Evolutionary conservation across 192 early-diverging fungal species (phyloP).

Genomic region (Gryganskiella cystojenkinii): DNA sequence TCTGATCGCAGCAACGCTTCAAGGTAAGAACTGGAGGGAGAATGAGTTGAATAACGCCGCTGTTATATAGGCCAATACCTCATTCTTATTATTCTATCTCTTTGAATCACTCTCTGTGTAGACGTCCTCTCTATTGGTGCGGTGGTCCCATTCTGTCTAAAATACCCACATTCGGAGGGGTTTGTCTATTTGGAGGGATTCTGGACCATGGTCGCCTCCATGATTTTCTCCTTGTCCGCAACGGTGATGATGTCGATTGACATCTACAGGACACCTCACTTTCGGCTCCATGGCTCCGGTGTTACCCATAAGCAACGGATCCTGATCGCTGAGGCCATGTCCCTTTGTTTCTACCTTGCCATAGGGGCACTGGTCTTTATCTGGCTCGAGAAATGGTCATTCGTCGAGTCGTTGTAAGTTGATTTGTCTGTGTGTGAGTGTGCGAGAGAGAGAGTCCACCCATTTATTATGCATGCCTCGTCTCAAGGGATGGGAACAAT

Average conservation of each 20-base stretch:
- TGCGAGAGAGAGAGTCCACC: no score
- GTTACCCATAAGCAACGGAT: conserved; percentile 12
- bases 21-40: not conserved
- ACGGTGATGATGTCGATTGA: conserved; percentile 8
- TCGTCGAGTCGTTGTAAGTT: not conserved
- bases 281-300: conserved; percentile 1
- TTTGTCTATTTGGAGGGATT: conserved; percentile 10
- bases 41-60: no score
- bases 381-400: conserved; percentile 11
- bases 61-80: no score
- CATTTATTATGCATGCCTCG: no score
- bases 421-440: not conserved
- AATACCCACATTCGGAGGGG: not conserved
- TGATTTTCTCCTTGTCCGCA: conserved; percentile 3
- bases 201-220: conserved; percentile 8
- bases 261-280: conserved; percentile 1
- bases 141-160: conserved; percentile 5
- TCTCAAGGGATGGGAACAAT: no score
- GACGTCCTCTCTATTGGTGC: conserved; percentile 4
- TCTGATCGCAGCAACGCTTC: conserved; percentile 3
- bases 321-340: conserved; percentile 10
- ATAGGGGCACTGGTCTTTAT: conserved; percentile 7
- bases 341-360: conserved; percentile 10
- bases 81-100: not conserved
- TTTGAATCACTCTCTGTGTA: not conserved